Percentiles rank a stretch among this genome's conserved stretches.
Conservation (phyloP, 1,284 basidiomycete genomes). For the Ustilago sp. region DNA sequence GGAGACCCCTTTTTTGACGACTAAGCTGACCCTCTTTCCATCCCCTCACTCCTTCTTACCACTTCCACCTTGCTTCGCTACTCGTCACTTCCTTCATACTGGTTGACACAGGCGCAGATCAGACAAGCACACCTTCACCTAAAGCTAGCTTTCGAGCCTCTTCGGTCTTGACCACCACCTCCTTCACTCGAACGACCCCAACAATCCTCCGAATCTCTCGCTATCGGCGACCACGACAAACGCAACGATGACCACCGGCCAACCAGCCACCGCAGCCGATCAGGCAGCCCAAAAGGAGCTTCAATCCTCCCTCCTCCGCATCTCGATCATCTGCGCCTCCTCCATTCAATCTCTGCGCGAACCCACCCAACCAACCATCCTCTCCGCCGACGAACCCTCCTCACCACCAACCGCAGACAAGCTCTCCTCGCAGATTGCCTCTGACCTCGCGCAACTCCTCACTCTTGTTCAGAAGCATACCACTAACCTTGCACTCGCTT, state of each 20-base stretch:
- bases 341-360: constrained; percentile 57
- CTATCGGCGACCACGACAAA: not conserved
- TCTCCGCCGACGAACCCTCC: constrained; percentile 21
- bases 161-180: not conserved
- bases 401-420: constrained; percentile 26
- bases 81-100: not conserved
- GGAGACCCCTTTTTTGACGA: not conserved
- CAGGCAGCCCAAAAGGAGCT: constrained; percentile 44
- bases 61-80: not conserved
- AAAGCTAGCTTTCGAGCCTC: not conserved
- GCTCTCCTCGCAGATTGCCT: constrained; percentile 50
- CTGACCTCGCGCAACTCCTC: constrained; percentile 50
- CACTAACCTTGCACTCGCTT: constrained; percentile 55
- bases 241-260: constrained; percentile 10
- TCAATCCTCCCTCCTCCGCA: constrained; percentile 59
- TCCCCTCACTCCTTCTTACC: not conserved
- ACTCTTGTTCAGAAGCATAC: constrained; percentile 51
- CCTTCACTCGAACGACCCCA: not conserved
- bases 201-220: not conserved
- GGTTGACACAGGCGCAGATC: not conserved
- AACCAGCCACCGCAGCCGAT: constrained; percentile 5
- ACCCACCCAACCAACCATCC: constrained; percentile 40
- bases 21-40: constrained; percentile 1
- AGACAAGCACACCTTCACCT: not conserved
- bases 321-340: constrained; percentile 62